Conservation (phyloP, 768 basidiomycete genomes). For the Kwoniella shandongensis region DNA sequence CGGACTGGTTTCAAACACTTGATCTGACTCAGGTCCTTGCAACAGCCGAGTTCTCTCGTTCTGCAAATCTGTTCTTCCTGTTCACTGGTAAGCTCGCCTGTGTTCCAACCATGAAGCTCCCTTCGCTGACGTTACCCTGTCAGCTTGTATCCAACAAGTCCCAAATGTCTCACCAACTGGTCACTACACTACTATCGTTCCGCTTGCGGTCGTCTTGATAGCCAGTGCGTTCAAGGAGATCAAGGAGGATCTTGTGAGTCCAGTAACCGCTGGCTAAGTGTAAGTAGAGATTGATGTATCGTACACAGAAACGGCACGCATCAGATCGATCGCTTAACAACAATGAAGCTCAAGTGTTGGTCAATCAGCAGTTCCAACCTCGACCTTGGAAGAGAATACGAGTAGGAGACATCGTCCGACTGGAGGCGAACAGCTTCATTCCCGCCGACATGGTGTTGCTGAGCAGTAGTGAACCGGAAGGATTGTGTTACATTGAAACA, state of each 20-base stretch:
- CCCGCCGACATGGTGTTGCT: conserved; percentile 89
- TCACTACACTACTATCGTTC: conserved; percentile 88
- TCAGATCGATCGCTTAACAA: conserved; percentile 90
- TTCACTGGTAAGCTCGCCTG: conserved; percentile 63
- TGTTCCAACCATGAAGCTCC: neutral
- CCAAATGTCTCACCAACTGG: conserved; percentile 97
- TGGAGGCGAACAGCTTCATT: conserved; percentile 91
- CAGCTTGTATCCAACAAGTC: conserved; percentile 91
- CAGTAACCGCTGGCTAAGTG: neutral
- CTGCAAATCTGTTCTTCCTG: conserved; percentile 96
- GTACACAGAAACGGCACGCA: conserved; percentile 77
- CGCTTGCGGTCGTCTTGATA: conserved; percentile 80
- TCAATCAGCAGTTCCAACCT: conserved; percentile 62
- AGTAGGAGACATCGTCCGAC: conserved; percentile 88
- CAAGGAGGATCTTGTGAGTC: conserved; percentile 84
- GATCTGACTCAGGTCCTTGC: conserved; percentile 3
- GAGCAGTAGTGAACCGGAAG: conserved; percentile 91
- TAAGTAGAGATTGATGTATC: neutral
- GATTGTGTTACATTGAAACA: conserved; percentile 95
- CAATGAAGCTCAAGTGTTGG: conserved; percentile 72
- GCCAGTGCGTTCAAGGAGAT: conserved; percentile 94
- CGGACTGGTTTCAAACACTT: no score
- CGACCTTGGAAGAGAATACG: conserved; percentile 84
- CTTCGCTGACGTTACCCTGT: neutral
- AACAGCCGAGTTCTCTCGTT: conserved; percentile 95